Evolutionary conservation across 75 land plant species (phyloP), one percentile per base, ranked within the genome.

Genomic region (Picea glauca): DNA sequence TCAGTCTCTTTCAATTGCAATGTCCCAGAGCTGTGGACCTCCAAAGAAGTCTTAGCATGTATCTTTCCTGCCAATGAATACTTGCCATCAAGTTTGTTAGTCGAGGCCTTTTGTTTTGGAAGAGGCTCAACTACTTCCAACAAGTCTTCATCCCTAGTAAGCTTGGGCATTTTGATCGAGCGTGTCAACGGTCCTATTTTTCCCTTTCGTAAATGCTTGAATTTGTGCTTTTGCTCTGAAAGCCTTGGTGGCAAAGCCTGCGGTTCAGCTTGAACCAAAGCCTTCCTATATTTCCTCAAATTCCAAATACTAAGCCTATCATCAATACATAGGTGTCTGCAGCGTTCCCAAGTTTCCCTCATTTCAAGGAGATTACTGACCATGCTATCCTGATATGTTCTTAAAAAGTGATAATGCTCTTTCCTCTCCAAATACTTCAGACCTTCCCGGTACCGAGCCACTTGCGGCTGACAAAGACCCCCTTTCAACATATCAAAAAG

Each of bases 311-410:
- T 86, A 40, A 98, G 84, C 80, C 81, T 84, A 83, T 94, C 99
- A 20, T 95, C 96, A 58, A 98, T 83, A 58, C 89, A 83, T 74
- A 85, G 89, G 11, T 91, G 89, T 14, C 82, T 81, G 79, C 85
- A 91, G 54, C 78, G 85, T 63, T 85, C 66, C 98, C 95, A 98
- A 8, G 84, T 83, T 79, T 88, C 89, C 63, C 85, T 89, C 80
- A 95, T 90, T 79, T 88, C 88, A 17, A 84, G 66, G 78, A 91
- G 84, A 74, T 77, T 87, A 74, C 79, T 80, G 9, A 98, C 96
- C 98, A 98, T 90, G 54, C 21, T 68, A 75, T 98, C 89, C 76
- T 98, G 99, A 83, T 98, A 89, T 82, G 83, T 82, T 67, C 92
- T 80, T 78, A 98, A 60, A 13, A 78, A 60, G 78, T 93, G 93